Evolutionary conservation across 2,329 filamentous ascomycete species (phyloP).

Genomic region (Talaromyces sp.): DNA sequence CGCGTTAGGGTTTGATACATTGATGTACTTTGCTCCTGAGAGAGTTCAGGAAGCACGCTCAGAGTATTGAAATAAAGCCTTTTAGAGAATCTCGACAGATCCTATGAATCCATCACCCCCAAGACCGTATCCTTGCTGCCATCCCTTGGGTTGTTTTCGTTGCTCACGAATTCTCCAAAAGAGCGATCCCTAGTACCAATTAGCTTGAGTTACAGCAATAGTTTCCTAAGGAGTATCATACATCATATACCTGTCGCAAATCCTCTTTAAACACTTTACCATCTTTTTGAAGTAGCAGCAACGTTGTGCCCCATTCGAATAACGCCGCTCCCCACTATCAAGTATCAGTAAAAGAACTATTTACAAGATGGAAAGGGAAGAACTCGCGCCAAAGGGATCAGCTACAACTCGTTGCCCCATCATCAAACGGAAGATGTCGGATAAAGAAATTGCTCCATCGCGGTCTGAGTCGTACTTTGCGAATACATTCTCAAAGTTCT

Average conservation of each 20-base stretch:
- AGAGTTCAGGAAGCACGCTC: neutral
- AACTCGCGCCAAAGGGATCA: constrained; percentile 45
- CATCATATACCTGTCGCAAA: constrained; percentile 33
- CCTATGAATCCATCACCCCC: neutral
- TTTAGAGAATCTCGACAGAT: neutral
- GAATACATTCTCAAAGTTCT: constrained; percentile 52
- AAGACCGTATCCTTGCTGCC: neutral
- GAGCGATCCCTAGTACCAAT: neutral
- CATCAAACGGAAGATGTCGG: constrained; percentile 34
- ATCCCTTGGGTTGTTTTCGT: neutral
- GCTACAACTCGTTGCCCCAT: constrained; percentile 15
- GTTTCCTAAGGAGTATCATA: constrained; percentile 23
- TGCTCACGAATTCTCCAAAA: neutral
- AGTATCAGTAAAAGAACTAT: neutral
- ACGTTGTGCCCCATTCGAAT: constrained; percentile 44
- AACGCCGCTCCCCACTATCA: constrained; percentile 42
- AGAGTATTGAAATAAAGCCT: neutral
- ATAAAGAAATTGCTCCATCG: constrained; percentile 38
- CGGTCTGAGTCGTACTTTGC: constrained; percentile 44
- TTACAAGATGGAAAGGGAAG: neutral
- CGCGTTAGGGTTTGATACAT: neutral
- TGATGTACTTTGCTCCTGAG: neutral
- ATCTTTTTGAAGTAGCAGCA: constrained; percentile 33
- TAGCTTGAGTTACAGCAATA: neutral
- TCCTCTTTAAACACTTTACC: constrained; percentile 33